Conservation (phyloP, 2,329 filamentous ascomycete species). For the Aspergillus japonicus region DNA sequence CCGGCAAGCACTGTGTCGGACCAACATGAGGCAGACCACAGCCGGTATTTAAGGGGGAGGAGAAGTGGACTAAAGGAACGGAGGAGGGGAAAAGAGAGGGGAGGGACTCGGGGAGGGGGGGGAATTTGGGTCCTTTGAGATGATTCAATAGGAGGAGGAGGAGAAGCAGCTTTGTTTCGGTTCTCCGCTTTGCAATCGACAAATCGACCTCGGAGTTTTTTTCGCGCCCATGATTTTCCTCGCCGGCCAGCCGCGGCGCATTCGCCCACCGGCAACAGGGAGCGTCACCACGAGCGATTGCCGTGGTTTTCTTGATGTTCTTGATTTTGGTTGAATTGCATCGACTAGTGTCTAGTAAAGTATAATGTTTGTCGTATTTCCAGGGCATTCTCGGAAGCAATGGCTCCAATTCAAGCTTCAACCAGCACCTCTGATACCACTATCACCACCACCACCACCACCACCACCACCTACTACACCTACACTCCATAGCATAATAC, state of each 20-base stretch:
- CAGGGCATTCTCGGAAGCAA: no score
- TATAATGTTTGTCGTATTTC: no score
- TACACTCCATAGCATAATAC: no score
- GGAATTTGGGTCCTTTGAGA: background rate
- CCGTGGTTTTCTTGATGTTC: background rate
- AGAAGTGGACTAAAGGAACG: constrained; percentile 10
- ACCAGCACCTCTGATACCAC: no score
- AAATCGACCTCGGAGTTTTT: constrained; percentile 35
- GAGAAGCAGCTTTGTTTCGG: constrained; percentile 25
- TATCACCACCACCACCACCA: no score
- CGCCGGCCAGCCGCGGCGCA: constrained; percentile 11
- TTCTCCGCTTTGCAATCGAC: constrained; percentile 21
- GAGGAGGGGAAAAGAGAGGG: constrained; percentile 17
- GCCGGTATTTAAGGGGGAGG: constrained; percentile 12
- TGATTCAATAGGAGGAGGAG: constrained; percentile 20
- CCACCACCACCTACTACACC: no score
- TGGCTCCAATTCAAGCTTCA: no score
- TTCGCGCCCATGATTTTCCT: constrained; percentile 23
- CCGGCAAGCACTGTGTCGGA: constrained; percentile 40
- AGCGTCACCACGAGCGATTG: background rate
- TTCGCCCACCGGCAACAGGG: background rate
- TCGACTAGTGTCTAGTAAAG: no score
- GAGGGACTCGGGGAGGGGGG: background rate
- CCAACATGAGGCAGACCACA: constrained; percentile 43
- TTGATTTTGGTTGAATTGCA: no score